Evolutionary conservation across 768 basidiomycete species (phyloP), one percentile per base, ranked within the genome.

Genomic region (Rhodotorula taiwanensis): DNA sequence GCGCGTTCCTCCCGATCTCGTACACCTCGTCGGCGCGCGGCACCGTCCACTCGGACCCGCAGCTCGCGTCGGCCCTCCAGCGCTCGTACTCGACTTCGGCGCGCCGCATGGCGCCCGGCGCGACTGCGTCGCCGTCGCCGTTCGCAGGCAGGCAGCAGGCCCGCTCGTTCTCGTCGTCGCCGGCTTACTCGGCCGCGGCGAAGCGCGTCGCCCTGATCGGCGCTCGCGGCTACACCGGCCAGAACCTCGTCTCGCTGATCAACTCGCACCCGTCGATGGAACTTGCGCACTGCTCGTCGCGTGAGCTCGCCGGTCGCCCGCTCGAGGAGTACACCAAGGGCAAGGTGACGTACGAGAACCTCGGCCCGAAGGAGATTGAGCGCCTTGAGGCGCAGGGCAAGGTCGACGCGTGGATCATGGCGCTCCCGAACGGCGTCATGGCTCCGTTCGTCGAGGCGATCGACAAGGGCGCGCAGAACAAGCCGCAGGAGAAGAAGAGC

Each of bases 371-470:
- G 60, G 88, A 95, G 70, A 87, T 97, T 15, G 85, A 89, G 75
- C 79, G 78, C 74, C 87, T 99, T 86, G 95, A 97, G 77, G 84
- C 85, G 77, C 79, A 83, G 53, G 86, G 87, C 14, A 87, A 87
- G 72, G 90, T 99, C 23, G 94, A 99, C 74, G 94, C 91, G 14
- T 99, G 95, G 94, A 84, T 98, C 56, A 93, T 97, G 88, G 95
- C 95, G 4, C 81, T 99, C 52, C 95, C 95, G n/a, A 99, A 98
- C 70, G 95, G 95, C 25, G 83, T 90, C 28, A 87, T 88, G 79
- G 92, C 93, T 77, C 93, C 93, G 1, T 99, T 94, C 74, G 91
- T 99, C 39, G 91, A 93, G 72, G 94, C 94, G 21, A 78, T 99
- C 52, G 91, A 95, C 72, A 81, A 83, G 42, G 89, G 86, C 9